These are phyloP conservation scores for Kuraishia borneana DNA, from an alignment of 805 yeast species.

Conservation along the genomic window DNA sequence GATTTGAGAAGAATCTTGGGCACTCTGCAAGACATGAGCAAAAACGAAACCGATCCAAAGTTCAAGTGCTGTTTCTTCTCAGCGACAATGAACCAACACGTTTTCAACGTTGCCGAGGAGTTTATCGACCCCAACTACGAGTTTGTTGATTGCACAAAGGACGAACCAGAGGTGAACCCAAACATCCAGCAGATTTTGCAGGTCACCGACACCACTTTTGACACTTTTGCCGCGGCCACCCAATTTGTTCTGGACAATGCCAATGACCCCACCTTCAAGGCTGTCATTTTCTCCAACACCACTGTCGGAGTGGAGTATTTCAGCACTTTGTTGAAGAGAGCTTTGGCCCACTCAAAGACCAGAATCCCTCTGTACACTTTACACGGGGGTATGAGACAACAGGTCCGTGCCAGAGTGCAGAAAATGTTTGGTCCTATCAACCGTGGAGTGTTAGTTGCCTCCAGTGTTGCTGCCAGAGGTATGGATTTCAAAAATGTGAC, in stretches of 20 bases:
- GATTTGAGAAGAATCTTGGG: constrained; percentile 50
- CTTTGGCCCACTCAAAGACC: constrained; percentile 9
- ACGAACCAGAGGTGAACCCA: constrained; percentile 59
- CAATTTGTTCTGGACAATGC: constrained; percentile 30
- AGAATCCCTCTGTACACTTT: constrained; percentile 19
- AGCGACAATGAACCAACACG: constrained; percentile 73
- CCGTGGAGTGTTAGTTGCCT: constrained; percentile 59
- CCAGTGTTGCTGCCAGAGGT: constrained; percentile 95
- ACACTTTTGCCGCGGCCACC: constrained; percentile 48
- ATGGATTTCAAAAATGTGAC: constrained; percentile 87
- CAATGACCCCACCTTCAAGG: constrained; percentile 42
- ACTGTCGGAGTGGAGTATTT: constrained; percentile 55
- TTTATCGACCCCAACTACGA: constrained; percentile 42
- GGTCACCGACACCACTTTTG: constrained; percentile 40
- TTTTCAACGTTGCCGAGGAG: constrained; percentile 49
- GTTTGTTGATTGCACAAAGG: constrained; percentile 66
- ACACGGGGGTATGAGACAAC: constrained; percentile 71
- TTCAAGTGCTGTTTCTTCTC: constrained; percentile 71
- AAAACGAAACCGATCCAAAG: constrained; percentile 18
- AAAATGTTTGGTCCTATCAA: constrained; percentile 20
- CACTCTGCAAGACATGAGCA: constrained; percentile 22
- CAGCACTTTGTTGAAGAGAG: constrained; percentile 24
- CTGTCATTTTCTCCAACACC: constrained; percentile 77
- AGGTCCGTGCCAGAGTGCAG: constrained; percentile 33
- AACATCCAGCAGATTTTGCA: constrained; percentile 61